phyloP scores from a whole-genome alignment of 75 land plant species.

The Adiantum capillusveneris region DNA sequence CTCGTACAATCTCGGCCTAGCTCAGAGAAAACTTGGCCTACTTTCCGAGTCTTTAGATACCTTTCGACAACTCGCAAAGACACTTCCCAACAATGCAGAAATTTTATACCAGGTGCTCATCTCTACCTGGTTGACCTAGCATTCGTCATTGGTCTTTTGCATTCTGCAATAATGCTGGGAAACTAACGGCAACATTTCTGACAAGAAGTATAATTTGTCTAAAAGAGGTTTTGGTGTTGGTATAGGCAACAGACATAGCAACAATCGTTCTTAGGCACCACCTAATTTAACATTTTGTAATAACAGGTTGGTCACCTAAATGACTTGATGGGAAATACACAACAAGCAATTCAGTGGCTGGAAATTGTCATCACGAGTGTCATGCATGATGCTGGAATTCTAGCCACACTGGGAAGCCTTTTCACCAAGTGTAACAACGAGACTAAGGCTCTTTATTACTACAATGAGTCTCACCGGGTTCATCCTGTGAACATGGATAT shows the following conservation, averaged over 20 bases:
- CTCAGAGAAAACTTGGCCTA: slow-evolving; percentile 24
- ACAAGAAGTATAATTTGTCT: no score
- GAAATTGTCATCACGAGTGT: slow-evolving; percentile 27
- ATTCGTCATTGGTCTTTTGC: no score
- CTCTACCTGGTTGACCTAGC: no score
- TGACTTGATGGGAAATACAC: slow-evolving; percentile 21
- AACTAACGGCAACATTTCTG: no score
- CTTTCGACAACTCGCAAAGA: slow-evolving; percentile 22
- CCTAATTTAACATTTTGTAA: no score
- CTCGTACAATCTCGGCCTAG: slow-evolving; percentile 28
- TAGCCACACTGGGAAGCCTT: slow-evolving; percentile 28
- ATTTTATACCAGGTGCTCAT: slow-evolving; percentile 28
- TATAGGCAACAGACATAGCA: no score
- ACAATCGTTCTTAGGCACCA: no score
- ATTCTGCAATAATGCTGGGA: no score
- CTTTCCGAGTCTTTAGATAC: slow-evolving; percentile 23
- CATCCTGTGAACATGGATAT: slow-evolving; percentile 33
- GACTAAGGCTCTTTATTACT: slow-evolving; percentile 34
- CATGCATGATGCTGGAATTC: slow-evolving; percentile 36
- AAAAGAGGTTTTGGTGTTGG: no score
- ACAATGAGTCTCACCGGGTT: slow-evolving; percentile 34
- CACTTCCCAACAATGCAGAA: slow-evolving; percentile 30
- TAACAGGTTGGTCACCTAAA: slow-evolving; percentile 29
- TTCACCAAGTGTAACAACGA: slow-evolving; percentile 31
- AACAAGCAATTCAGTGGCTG: slow-evolving; percentile 37